These are phyloP conservation scores for Tinospora cordifolia DNA, from an alignment of 164 flowering plant genomes.

Conservation along the genomic window DNA sequence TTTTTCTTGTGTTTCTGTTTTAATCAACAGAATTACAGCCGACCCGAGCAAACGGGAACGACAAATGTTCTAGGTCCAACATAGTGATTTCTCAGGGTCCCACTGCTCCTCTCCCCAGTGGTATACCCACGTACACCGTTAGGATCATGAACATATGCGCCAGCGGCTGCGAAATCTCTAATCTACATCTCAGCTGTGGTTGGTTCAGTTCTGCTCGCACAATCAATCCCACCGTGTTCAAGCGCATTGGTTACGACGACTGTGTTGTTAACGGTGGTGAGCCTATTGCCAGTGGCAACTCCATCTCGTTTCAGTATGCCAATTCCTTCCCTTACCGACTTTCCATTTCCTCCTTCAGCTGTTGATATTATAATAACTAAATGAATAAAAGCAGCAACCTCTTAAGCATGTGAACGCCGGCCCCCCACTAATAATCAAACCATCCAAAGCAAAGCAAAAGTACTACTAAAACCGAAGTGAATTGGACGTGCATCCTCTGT, in stretches of 20 bases:
- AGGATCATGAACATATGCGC: constrained; percentile 56
- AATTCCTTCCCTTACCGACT: constrained; percentile 59
- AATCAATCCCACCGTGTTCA: constrained; percentile 58
- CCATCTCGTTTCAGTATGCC: constrained; percentile 60
- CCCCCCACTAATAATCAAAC: too few species aligned
- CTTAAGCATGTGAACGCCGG: too few species aligned
- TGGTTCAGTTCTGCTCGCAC: constrained; percentile 79
- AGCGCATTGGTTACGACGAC: constrained; percentile 54
- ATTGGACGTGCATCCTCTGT: neutral
- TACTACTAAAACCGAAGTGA: constrained; percentile 8
- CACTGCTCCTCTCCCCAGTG: constrained; percentile 48
- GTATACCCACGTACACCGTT: constrained; percentile 76
- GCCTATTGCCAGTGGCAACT: constrained; percentile 35
- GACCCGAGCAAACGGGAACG: constrained; percentile 46
- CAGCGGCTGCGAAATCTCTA: constrained; percentile 53
- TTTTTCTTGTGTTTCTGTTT: neutral
- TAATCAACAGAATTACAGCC: constrained; percentile 22
- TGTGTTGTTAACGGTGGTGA: constrained; percentile 72
- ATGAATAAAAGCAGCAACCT: neutral
- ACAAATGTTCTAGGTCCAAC: constrained; percentile 41
- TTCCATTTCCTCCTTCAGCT: constrained; percentile 44
- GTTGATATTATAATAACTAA: constrained; percentile 14
- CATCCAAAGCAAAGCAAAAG: constrained; percentile 4
- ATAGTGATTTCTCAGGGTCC: constrained; percentile 51
- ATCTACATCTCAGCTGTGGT: constrained; percentile 66